Evolutionary conservation across 1,139 yeast species (phyloP), one percentile per base, ranked within the genome.

Genomic region (Sugiyamaella xylanicola): DNA sequence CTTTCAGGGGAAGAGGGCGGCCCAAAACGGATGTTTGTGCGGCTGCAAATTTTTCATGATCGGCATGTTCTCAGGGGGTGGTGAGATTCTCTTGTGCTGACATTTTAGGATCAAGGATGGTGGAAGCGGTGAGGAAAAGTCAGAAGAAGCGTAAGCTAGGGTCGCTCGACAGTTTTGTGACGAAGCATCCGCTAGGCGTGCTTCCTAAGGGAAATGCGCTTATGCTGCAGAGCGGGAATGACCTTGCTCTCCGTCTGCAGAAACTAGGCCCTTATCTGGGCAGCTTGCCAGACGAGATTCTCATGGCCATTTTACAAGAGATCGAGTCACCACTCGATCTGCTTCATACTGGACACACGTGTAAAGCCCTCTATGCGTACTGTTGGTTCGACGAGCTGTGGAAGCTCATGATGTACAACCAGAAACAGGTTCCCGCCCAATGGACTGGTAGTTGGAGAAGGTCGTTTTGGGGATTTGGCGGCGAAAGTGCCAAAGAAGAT

Each of bases 381-480:
- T 65, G 82, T 15, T 84, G 82, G 68, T 86, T 83, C 64, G 96
- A 89, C 63, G 96, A 89, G 57, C 63, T 86, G 20, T 89, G 96
- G 96, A 85, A 86, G 65, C 78, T 75, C 57, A 58, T 84, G 51
- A 72, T 82, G 48, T 71, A 69, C 40, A 63, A 68, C 58, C 61
- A 65, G 56, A 45, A 65, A 7, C 55, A 61, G 48, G 19, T 53
- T 17, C 60, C 53, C 9, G 41, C 48, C 0, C 60, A 68, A 21
- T 90, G 97, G 97, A 69, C 67, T 43, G 96, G 96, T 0, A 79
- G 89, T 1, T 90, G 97, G 97, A 78, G 89, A 63, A 73, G 78
- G 39, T 82, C 92, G 0, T 73, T 84, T 16, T 68, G 86, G 60
- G 69, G 73, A 0, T 60, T 81, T 2, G 41, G 41, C 8, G 63